phyloP scores from a whole-genome alignment of 108 stramenopile genomes.

The Nitzschia palea region DNA sequence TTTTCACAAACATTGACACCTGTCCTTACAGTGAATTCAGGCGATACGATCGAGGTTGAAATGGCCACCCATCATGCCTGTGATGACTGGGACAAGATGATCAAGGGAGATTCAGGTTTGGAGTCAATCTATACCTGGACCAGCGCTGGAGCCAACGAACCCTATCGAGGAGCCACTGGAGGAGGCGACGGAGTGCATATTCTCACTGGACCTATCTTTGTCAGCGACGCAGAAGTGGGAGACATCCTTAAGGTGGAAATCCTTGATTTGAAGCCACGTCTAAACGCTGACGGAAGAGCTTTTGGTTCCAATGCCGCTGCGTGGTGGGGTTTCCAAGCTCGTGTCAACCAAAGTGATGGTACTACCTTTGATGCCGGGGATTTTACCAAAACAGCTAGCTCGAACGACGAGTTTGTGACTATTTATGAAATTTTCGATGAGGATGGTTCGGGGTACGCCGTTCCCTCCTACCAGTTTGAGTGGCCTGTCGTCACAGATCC shows the following conservation, averaged over 20 bases:
- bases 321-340: slow-evolving; percentile 46
- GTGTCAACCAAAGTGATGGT: slow-evolving; percentile 26
- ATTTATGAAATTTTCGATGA: slow-evolving; percentile 40
- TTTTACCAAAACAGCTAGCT: slow-evolving; percentile 30
- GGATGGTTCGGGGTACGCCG: slow-evolving; percentile 23
- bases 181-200: slow-evolving; percentile 29
- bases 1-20: slow-evolving; percentile 27
- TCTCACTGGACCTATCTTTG: slow-evolving; percentile 34
- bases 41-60: slow-evolving; percentile 33
- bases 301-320: slow-evolving; percentile 46
- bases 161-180: slow-evolving; percentile 41
- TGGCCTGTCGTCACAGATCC: slow-evolving; percentile 45
- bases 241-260: slow-evolving; percentile 49
- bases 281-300: slow-evolving; percentile 31
- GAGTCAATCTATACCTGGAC: slow-evolving; percentile 40
- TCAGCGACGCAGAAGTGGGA: slow-evolving; percentile 37
- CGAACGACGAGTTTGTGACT: slow-evolving; percentile 40
- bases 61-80: slow-evolving; percentile 54
- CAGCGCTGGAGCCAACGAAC: slow-evolving; percentile 26
- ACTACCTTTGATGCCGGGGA: slow-evolving; percentile 20
- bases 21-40: slow-evolving; percentile 26
- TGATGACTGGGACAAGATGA: slow-evolving; percentile 50
- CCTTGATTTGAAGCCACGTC: slow-evolving; percentile 30
- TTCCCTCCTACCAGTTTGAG: slow-evolving; percentile 42
- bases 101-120: slow-evolving; percentile 47